A percentile compares a stretch with the other conserved stretches of the same genome.
Evolutionary conservation across 2,329 filamentous ascomycete species (phyloP).

Genomic region (Lecanicillium sp.): DNA sequence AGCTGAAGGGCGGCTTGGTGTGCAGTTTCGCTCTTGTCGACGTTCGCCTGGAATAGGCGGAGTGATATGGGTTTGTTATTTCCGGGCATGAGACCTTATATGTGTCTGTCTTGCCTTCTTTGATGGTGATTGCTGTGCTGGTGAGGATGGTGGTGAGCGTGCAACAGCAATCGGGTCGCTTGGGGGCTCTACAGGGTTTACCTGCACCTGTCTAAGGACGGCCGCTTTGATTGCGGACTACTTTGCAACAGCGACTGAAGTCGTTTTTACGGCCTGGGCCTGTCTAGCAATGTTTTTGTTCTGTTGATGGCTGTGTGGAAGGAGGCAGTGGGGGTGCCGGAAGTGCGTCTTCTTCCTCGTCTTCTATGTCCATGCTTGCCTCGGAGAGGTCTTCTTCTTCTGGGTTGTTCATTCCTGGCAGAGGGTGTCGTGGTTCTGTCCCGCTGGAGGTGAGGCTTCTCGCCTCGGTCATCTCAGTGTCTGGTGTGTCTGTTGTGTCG

Average conservation of each 20-base stretch:
- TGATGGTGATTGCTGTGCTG: background rate
- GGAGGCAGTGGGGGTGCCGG: background rate
- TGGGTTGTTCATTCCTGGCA: too few relatives aligned
- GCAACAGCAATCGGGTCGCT: background rate
- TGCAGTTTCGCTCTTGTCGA: slow-evolving; percentile 1
- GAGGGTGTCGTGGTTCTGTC: too few relatives aligned
- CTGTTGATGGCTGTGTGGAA: background rate
- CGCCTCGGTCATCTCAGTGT: too few relatives aligned
- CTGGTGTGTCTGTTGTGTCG: too few relatives aligned
- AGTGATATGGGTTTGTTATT: background rate
- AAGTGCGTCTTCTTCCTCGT: background rate
- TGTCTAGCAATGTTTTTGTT: background rate
- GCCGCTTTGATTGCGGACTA: background rate
- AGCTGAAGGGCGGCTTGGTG: slow-evolving; percentile 1
- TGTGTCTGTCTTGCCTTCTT: slow-evolving; percentile 1
- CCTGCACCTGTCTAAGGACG: background rate
- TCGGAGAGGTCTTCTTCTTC: too few relatives aligned
- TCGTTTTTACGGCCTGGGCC: background rate
- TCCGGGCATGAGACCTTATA: background rate
- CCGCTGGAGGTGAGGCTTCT: too few relatives aligned
- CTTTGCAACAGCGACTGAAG: background rate
- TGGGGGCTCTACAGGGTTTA: background rate
- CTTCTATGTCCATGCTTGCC: too few relatives aligned
- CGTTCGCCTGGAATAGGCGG: slow-evolving; percentile 2
- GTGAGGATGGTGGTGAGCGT: slow-evolving; percentile 1